Evolutionary conservation across 129 eudicot species (phyloP).

Genomic region (Gnaphalium uliginosum): DNA sequence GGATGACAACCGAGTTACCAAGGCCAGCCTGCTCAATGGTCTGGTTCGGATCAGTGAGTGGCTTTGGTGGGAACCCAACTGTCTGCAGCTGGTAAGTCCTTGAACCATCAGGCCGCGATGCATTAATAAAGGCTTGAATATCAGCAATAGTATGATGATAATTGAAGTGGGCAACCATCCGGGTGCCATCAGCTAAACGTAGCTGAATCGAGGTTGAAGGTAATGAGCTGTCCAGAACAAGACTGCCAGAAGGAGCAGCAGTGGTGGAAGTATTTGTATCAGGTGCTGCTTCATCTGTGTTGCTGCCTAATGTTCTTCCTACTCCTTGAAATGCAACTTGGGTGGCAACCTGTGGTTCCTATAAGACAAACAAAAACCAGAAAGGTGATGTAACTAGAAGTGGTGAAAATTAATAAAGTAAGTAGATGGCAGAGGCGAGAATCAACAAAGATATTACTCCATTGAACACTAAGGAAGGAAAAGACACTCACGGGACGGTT

Average conservation of each 20-base stretch:
- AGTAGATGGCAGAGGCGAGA: neutral
- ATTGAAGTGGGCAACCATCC: constrained; percentile 77
- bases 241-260: constrained; percentile 47
- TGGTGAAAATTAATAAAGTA: neutral
- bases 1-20: constrained; percentile 82
- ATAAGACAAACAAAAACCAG: constrained; percentile 19
- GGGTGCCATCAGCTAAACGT: constrained; percentile 74
- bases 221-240: constrained; percentile 54
- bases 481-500: constrained; percentile 56
- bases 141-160: constrained; percentile 75
- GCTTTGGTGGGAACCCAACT: constrained; percentile 83
- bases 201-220: constrained; percentile 83
- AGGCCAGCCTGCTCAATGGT: constrained; percentile 87
- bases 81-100: constrained; percentile 71
- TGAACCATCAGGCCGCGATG: constrained; percentile 72
- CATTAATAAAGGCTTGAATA: constrained; percentile 75
- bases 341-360: constrained; percentile 59
- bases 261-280: constrained; percentile 30
- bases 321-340: constrained; percentile 71
- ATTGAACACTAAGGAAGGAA: neutral
- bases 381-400: neutral
- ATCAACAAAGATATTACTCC: neutral
- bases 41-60: constrained; percentile 61
- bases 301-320: constrained; percentile 79
- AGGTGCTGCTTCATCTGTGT: constrained; percentile 41